Evolutionary conservation across 1,284 basidiomycete species (phyloP), one percentile per base, ranked within the genome.

Genomic region (Cryptococcus floricola): DNA sequence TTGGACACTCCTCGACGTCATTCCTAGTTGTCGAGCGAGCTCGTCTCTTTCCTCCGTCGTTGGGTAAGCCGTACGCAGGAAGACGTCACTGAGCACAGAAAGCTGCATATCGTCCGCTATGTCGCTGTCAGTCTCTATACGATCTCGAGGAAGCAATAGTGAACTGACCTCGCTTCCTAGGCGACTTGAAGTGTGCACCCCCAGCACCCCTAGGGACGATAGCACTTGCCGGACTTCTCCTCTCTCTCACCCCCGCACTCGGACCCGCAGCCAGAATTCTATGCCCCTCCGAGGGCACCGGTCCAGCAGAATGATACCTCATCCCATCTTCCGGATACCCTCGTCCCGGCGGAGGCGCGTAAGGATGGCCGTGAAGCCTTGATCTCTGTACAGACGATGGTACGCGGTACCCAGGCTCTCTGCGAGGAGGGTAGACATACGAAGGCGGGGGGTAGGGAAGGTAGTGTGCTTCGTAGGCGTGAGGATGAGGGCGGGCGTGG

Each of bases 1-100:
- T 44, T 70, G 68, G 10, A 70, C 67, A 39, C 61, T 65, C 6
- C 68, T 52, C 18, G 61, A 64, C 2, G 68, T 68, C 68, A 70
- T 70, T 13, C 67, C 68, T 25, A 70, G 55, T n/a, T 46, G 50
- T 38, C 54, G 45, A 9, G 65, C 67, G 5, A 70, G 53, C 4
- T 48, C 52, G 13, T 70, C 65, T 12, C 68, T 37, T 44, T 70
- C 68, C 31, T 59, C 63, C 4, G 67, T 70, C 8, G 61, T 56
- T 10, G 68, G 68, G 46, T 68, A 70, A 3, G 56, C 44, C 3
- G 66, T 62, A 23, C 56, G 46, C 7, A 60, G 59, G 51, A 69
- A 69, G 7, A 61, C 63, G 3, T 64, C 48, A n/a, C 43, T 58
- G 12, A 69, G 53, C 19, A 66, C 48, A 2, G 50, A 23, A 1